Percentiles rank a stretch among this genome's conserved stretches.
Conservation (phyloP, 2,329 filamentous ascomycete genomes). For the Talaromyces albobiverticillius region DNA sequence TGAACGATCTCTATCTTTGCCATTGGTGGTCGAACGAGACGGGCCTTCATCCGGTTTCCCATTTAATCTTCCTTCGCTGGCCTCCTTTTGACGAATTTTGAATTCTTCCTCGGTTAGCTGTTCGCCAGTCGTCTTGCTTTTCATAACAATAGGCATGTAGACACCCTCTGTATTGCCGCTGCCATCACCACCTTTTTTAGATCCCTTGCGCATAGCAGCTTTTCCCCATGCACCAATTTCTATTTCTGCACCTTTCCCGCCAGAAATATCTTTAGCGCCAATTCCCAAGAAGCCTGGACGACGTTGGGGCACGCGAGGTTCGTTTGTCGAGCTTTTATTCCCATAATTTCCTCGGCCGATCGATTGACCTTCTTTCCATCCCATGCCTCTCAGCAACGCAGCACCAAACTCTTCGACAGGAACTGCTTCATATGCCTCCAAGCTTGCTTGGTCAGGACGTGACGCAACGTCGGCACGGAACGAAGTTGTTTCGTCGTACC, state of each 20-base stretch:
- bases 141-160: conserved; percentile 62
- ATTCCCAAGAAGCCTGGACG: conserved; percentile 82
- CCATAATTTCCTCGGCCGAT: conserved; percentile 56
- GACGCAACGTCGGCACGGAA: conserved; percentile 67
- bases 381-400: conserved; percentile 87
- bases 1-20: conserved; percentile 22
- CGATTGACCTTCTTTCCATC: conserved; percentile 73
- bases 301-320: conserved; percentile 64
- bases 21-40: conserved; percentile 26
- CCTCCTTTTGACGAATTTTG: conserved; percentile 49
- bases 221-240: conserved; percentile 81
- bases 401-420: conserved; percentile 95
- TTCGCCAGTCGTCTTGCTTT: conserved; percentile 62
- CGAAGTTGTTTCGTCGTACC: conserved; percentile 51
- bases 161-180: conserved; percentile 43
- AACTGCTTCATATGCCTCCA: conserved; percentile 82
- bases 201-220: conserved; percentile 52
- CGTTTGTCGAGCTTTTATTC: conserved; percentile 40
- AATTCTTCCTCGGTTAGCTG: conserved; percentile 62
- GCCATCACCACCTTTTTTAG: conserved; percentile 51
- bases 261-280: conserved; percentile 74
- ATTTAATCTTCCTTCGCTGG: conserved; percentile 48
- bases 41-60: conserved; percentile 39
- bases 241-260: conserved; percentile 54
- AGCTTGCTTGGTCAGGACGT: conserved; percentile 70